Evolutionary conservation across 805 yeast genomes (phyloP), one percentile per base, ranked within the genome.

Genomic region (Zygoascus bituminiphila): DNA sequence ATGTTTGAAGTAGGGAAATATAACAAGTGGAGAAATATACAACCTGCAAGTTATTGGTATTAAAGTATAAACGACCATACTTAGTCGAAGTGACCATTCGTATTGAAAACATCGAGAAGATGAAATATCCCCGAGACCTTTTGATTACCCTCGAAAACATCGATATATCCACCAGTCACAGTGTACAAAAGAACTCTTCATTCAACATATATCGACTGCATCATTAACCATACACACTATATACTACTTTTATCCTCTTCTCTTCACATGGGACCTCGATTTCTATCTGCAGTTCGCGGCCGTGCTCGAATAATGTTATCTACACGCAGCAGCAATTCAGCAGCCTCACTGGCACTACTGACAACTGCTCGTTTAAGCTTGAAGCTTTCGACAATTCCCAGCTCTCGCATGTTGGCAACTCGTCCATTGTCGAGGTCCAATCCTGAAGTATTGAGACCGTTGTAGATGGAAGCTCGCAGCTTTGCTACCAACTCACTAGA

Each of bases 261-360:
- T n/a, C n/a, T n/a, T 22, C 17, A 41, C 44, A 41, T 41, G 26
- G 44, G 44, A 60, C 59, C 60, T 31, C 54, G 42, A 56, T 78
- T 82, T 74, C 96, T 78, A 70, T 85, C 91, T 37, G 97, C 96
- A 40, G 98, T 89, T 70, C 98, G 78, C 54, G 99, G 98, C 66
- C 86, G 89, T 29, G 98, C 98, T 57, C 96, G 81, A 54, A 93
- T 87, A 56, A 93, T 93, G 67, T 93, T 91, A 65, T 93, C 99
- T 39, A 93, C 99, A 64, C 99, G 81, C 61, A 93, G 71, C 56
- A 93, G 76, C 43, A 93, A 89, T 71, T 93, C 98, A 4, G 98
- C 94, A 26, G 98, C 98, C 71, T 93, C 99, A n/a, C 95, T 75
- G 4, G 98, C 98, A 42, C 94, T 82, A 12, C 88, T 78, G 15